Conservation (phyloP, 768 basidiomycete species). For the Boletus rex-veris region DNA sequence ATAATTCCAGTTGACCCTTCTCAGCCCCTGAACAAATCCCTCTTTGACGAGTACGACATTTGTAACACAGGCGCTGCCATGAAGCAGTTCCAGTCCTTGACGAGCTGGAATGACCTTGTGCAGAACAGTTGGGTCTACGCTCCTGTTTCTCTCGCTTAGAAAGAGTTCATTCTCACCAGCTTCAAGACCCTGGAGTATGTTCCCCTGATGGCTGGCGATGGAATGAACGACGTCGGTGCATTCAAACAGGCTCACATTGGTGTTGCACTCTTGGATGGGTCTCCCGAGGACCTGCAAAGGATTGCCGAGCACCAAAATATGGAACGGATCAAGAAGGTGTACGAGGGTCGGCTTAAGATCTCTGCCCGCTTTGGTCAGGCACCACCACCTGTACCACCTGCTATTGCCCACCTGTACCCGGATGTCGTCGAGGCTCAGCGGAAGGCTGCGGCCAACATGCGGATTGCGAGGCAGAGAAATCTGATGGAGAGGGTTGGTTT, state of each 20-base stretch:
- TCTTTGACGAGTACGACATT: constrained; percentile 90
- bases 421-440: no score
- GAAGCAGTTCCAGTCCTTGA: constrained; percentile 72
- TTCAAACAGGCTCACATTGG: constrained; percentile 98
- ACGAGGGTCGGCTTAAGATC: no score
- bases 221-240: constrained; percentile 98
- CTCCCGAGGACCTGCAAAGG: constrained; percentile 85
- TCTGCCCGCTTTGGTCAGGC: no score
- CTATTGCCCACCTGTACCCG: no score
- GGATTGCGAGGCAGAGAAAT: no score
- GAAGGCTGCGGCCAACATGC: no score
- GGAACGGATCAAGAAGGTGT: constrained; percentile 94
- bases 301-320: constrained; percentile 89
- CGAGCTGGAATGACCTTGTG: constrained; percentile 75
- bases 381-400: no score
- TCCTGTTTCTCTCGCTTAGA: constrained; percentile 92
- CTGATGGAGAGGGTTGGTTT: no score
- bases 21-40: constrained; percentile 68
- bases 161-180: constrained; percentile 91
- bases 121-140: constrained; percentile 99
- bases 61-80: constrained; percentile 95
- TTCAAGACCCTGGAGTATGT: constrained; percentile 85
- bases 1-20: constrained; percentile 82
- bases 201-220: constrained; percentile 98
- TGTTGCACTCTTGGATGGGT: constrained; percentile 88